Evolutionary conservation across 495 filamentous ascomycete species (phyloP), one percentile per base, ranked within the genome.

Genomic region (Sabuloglossum arenarium): DNA sequence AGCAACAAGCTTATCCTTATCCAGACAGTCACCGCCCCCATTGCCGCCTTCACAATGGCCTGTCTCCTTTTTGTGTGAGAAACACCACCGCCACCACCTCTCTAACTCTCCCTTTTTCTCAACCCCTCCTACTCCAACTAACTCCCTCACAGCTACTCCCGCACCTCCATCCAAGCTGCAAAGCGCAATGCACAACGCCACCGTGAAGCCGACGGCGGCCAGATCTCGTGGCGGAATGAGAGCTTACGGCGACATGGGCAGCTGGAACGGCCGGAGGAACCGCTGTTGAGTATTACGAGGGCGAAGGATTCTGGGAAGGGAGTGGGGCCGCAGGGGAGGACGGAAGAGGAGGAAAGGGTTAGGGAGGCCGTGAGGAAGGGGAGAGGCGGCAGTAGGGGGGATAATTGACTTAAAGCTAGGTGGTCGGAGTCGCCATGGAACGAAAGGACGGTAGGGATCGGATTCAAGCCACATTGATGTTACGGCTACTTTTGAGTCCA

Each of bases 21-120:
- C 34, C 34, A 61, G 19, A 56, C 59, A 23, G 34, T 59, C 25
- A 19, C 29, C 57, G 71, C 72, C 8, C 73, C 73, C 19, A 71
- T 75, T 34, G 71, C 70, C 28, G 73, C 73, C 16, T 71, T 75
- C 58, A 71, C 71, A 11, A 74, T 76, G 71, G 72, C 73, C 27
- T 51, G 70, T 23, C 46, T 77, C 25, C 69, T 76, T 1, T 70
- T 66, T 57, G 67, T 72, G 31, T 30, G 12, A 51, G n/a, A n/a
- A n/a, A n/a, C n/a, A n/a, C 25, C 19, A 8, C 25, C 19, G 8
- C 46, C 25, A 19, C 46, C 19, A 8, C 46, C 25, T 23, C 8
- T 51, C 46, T 19, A 8, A 23, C 46, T 6, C 8, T 8, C 19
- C 19, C 46, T 19, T 8, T 8, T 19, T 23, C 8, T 51, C 46